phyloP scores from a whole-genome alignment of 805 yeast species.

The Kazachstania martiniae region DNA sequence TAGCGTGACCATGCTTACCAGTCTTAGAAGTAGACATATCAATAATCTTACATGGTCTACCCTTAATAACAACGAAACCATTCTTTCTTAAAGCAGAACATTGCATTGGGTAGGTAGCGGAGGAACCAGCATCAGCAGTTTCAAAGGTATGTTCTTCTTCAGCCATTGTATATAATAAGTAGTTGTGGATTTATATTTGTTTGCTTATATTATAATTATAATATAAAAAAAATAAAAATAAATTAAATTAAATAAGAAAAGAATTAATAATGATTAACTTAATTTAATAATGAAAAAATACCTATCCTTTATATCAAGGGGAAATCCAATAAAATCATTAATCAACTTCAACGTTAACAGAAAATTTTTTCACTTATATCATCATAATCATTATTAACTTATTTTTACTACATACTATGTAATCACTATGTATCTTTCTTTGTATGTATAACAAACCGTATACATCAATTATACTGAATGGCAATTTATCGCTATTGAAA shows the following conservation, averaged over 20 bases:
- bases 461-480: not conserved
- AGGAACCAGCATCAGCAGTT: slow-evolving; percentile 97
- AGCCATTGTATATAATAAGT: slow-evolving; percentile 22
- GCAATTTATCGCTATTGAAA: not conserved
- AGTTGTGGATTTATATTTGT: not conserved
- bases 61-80: slow-evolving; percentile 96
- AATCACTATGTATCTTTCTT: no score
- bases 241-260: not conserved
- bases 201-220: no score
- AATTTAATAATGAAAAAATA: not conserved
- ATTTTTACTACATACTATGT: no score
- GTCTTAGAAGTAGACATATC: slow-evolving; percentile 99
- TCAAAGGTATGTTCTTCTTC: slow-evolving; percentile 83
- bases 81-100: slow-evolving; percentile 99
- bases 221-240: no score
- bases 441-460: no score
- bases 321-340: no score
- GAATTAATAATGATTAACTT: not conserved
- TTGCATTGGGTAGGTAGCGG: slow-evolving; percentile 95
- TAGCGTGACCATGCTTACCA: slow-evolving; percentile 99
- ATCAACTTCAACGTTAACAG: no score
- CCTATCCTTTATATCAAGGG: no score
- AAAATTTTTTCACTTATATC: no score
- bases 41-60: slow-evolving; percentile 98
- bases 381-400: no score